phyloP scores from a whole-genome alignment of 139 green algal genomes.

The Asterochloris erici region DNA sequence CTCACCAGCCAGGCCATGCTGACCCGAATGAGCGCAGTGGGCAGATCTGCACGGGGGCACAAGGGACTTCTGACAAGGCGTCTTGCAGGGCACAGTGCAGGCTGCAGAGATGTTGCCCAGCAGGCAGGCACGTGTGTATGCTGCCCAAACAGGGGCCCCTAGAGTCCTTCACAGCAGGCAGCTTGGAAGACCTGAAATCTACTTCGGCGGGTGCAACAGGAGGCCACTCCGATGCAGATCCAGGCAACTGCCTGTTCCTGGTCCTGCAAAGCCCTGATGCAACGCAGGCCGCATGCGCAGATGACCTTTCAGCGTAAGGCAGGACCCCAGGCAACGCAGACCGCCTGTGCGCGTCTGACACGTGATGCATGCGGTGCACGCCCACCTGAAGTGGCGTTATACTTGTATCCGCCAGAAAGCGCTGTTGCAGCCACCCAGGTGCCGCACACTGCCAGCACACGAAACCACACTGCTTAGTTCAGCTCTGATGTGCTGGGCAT shows the following conservation, averaged over 20 bases:
- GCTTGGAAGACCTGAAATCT: not conserved
- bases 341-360: not conserved
- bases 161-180: not conserved
- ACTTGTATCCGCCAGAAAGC: conserved; percentile 49
- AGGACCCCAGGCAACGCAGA: not conserved
- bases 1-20: conserved; percentile 43
- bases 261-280: not conserved
- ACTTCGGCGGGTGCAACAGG: not conserved
- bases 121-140: not conserved
- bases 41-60: conserved; percentile 28
- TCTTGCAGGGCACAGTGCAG: not conserved
- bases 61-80: not conserved
- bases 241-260: not conserved
- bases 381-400: conserved; percentile 25
- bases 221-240: not conserved
- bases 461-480: too few relatives aligned
- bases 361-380: not conserved
- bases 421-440: conserved; percentile 42
- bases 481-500: too few relatives aligned
- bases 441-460: conserved; percentile 17
- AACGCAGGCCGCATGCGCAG: not conserved
- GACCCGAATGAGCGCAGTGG: conserved; percentile 28
- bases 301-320: not conserved
- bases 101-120: not conserved
- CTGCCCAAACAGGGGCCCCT: not conserved